These are phyloP conservation scores for Pichia sp. DNA, from an alignment of 1,139 yeast species.

Conservation along the genomic window DNA sequence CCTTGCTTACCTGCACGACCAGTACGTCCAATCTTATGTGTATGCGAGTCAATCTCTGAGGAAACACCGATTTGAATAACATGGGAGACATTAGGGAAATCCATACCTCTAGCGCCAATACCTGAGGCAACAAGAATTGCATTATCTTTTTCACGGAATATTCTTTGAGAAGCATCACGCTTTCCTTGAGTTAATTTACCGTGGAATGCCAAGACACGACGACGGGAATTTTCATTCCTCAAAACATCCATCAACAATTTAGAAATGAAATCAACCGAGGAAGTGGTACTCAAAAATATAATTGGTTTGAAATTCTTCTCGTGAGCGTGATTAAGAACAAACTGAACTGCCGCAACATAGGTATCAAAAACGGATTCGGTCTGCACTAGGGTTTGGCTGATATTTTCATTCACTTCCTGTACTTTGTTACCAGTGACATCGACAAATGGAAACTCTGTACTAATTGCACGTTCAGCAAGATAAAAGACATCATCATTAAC, in stretches of 20 bases:
- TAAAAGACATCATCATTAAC: conserved; percentile 61
- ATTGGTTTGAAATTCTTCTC: conserved; percentile 61
- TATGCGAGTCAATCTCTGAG: conserved; percentile 69
- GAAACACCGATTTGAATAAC: conserved; percentile 82
- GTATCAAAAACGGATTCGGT: conserved; percentile 48
- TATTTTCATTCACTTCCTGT: conserved; percentile 56
- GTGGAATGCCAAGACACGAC: conserved; percentile 39
- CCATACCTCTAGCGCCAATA: conserved; percentile 97
- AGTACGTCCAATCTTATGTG: conserved; percentile 94
- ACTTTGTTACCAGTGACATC: conserved; percentile 78
- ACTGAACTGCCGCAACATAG: conserved; percentile 49
- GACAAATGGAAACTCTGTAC: conserved; percentile 57
- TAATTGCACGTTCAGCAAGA: conserved; percentile 65
- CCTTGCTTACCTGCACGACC: conserved; percentile 91
- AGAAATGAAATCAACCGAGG: conserved; percentile 55
- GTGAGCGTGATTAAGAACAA: conserved; percentile 35
- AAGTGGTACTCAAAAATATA: conserved; percentile 76
- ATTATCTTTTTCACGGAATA: conserved; percentile 46
- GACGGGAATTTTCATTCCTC: conserved; percentile 29
- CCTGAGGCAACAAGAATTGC: conserved; percentile 79
- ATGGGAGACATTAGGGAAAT: conserved; percentile 78
- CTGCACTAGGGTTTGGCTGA: conserved; percentile 58
- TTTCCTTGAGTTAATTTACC: conserved; percentile 67
- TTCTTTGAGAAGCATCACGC: conserved; percentile 55
- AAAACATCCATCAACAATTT: conserved; percentile 27